Conservation (phyloP, 805 yeast species). For the Wickerhamomyces queroliae region DNA sequence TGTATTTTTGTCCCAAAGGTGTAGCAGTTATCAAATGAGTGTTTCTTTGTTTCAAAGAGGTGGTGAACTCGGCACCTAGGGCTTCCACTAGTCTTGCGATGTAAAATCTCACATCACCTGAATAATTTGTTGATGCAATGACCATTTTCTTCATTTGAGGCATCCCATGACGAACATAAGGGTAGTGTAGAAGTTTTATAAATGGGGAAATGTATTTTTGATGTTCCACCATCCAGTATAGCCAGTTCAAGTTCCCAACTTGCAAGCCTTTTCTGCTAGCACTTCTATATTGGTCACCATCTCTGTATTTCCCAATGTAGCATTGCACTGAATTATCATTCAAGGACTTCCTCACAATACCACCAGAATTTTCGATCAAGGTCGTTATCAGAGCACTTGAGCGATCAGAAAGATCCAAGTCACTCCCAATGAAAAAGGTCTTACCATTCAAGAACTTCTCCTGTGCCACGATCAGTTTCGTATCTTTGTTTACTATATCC, state of each 20-base stretch:
- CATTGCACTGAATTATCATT: slow-evolving; percentile 34
- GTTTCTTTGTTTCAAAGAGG: slow-evolving; percentile 54
- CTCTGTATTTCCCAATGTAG: slow-evolving; percentile 58
- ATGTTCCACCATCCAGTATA: slow-evolving; percentile 58
- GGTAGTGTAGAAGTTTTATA: slow-evolving; percentile 60
- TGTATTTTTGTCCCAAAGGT: slow-evolving; percentile 67
- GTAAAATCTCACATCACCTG: slow-evolving; percentile 79
- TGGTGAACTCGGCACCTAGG: slow-evolving; percentile 75
- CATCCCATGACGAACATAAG: slow-evolving; percentile 45
- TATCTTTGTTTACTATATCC: slow-evolving; percentile 8
- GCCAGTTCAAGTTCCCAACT: slow-evolving; percentile 73
- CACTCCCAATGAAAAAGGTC: slow-evolving; percentile 45
- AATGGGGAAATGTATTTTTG: slow-evolving; percentile 51
- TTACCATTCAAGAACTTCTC: slow-evolving; percentile 35
- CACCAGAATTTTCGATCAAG: slow-evolving; percentile 51
- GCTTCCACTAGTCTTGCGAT: slow-evolving; percentile 55
- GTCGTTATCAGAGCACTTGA: slow-evolving; percentile 32
- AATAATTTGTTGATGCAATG: slow-evolving; percentile 71
- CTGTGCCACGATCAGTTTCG: slow-evolving; percentile 7
- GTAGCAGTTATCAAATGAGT: slow-evolving; percentile 69
- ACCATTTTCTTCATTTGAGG: slow-evolving; percentile 47
- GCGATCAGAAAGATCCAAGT: slow-evolving; percentile 46
- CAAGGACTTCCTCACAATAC: slow-evolving; percentile 30
- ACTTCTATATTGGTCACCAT: slow-evolving; percentile 46
- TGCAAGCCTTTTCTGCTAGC: slow-evolving; percentile 36